Conservation (phyloP, 1,284 basidiomycete genomes). For the Pseudozyma hubeiensis region DNA sequence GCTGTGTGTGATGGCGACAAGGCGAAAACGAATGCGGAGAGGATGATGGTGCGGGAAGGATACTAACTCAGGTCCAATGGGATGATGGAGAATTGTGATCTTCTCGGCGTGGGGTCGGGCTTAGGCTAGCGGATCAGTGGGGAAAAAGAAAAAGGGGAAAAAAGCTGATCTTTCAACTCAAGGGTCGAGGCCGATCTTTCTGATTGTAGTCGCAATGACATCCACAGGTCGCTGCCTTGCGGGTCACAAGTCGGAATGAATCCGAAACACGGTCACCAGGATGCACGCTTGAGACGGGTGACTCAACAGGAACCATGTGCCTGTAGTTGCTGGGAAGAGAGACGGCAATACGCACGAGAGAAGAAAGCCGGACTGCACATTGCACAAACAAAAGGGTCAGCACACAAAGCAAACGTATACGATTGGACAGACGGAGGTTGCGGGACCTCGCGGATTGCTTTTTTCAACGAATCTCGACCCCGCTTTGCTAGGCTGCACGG, state of each 20-base stretch:
- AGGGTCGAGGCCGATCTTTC: not conserved
- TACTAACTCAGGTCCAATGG: not conserved
- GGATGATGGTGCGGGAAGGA: conserved; percentile 9
- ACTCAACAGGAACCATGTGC: not conserved
- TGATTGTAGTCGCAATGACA: no score
- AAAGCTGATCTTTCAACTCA: no score
- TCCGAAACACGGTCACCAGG: no score
- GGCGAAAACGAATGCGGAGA: conserved; percentile 15
- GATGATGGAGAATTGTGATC: conserved; percentile 1
- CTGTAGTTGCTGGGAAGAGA: no score
- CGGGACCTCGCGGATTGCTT: conserved; percentile 22
- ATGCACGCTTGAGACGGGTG: not conserved
- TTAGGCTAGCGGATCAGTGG: not conserved
- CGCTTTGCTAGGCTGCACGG: conserved; percentile 1
- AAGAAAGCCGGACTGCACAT: not conserved
- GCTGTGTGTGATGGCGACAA: conserved; percentile 14
- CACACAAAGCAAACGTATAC: conserved; percentile 9
- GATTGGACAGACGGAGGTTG: conserved; percentile 18
- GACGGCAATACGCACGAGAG: not conserved
- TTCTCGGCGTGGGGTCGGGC: conserved; percentile 26
- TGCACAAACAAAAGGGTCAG: not conserved
- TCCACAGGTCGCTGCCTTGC: no score
- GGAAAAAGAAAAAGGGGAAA: not conserved
- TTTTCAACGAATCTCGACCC: conserved; percentile 5
- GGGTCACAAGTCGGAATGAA: no score